Evolutionary conservation across 257 asterid species (phyloP).

Genomic region (Cruciata laevipes): DNA sequence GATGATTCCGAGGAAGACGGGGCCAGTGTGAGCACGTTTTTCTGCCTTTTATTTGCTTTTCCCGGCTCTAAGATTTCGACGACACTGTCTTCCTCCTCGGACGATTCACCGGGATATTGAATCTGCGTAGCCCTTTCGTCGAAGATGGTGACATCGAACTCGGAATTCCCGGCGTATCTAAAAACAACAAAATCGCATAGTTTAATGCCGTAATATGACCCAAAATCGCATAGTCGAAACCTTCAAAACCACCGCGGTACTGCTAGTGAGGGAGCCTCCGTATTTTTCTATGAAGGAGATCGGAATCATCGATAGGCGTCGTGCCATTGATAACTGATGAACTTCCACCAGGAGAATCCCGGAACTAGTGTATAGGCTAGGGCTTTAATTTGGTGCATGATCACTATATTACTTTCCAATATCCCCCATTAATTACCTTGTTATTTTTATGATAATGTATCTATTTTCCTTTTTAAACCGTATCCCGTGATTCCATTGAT

Average conservation of each 20-base stretch:
- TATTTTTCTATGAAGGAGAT: not conserved
- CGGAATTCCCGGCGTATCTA: not conserved
- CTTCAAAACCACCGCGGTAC: not conserved
- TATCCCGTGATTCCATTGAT: too few relatives aligned
- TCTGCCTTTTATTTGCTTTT: too few relatives aligned
- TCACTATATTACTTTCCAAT: too few relatives aligned
- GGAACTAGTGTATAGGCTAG: not conserved
- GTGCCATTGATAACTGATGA: too few relatives aligned
- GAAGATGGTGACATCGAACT: not conserved
- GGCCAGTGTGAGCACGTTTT: too few relatives aligned
- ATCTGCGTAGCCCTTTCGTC: not conserved
- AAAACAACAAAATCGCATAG: not conserved
- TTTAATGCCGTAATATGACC: not conserved
- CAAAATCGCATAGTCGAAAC: not conserved
- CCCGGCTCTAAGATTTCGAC: not conserved
- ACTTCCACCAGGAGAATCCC: not conserved
- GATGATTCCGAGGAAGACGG: not conserved
- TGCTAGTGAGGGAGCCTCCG: not conserved
- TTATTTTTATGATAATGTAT: too few relatives aligned
- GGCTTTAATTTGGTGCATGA: not conserved
- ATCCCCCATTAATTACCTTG: too few relatives aligned
- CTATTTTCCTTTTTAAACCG: too few relatives aligned
- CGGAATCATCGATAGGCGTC: not conserved
- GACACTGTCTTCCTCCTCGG: not conserved
- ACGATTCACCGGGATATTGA: too few relatives aligned